Base-by-base conservation (phyloP, 495 filamentous ascomycete species). In the Lophiostoma macrostomum region DNA sequence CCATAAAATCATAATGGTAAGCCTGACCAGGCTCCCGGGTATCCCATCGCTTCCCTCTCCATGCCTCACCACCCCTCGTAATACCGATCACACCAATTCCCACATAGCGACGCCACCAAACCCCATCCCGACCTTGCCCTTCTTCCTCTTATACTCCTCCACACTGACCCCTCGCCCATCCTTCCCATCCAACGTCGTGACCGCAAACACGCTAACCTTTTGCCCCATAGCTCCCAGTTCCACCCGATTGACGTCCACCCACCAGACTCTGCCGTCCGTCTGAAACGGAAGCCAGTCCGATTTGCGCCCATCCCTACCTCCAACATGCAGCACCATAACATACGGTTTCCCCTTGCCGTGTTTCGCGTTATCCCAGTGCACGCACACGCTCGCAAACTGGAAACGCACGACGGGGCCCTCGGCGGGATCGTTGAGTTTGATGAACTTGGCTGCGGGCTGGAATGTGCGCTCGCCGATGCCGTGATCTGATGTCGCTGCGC, bases 381-480 rank as follows among this genome's bases (percentile, higher is more conserved):
- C 75, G 64, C 90, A 96, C 18, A 85, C 58, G 50, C 85, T 80
- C 8, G 73, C 72, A 60, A 94, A 90, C 57, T 85, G 83, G 69
- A 96, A 95, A 12, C 87, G 77, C n/a, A 84, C 63, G 30, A 81
- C 23, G 73, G 8, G 75, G 70, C 3, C 64, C 56, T 16, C 71
- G 64, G 53, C 67, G 60, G 40, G 71, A 69, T 47, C 71, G 67
- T 59, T 62, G 13, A 89, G 71, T 4, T 74, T 71, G 40, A 96
- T 80, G 6, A 71, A 64, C 53, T 80, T 80, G 29, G 65, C 61
- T 4, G 66, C 61, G 0, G 90, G 90, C 38, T 70, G 71, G 61
- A 91, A 80, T 2, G 76, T 81, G 1, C 68, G 70, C 53, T 78
- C 72, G n/a, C 76, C 74, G 18, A 96, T 67, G 38, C 80, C 84